Conservation (phyloP, 2,329 filamentous ascomycete genomes). For the Microdochium bolleyi region DNA sequence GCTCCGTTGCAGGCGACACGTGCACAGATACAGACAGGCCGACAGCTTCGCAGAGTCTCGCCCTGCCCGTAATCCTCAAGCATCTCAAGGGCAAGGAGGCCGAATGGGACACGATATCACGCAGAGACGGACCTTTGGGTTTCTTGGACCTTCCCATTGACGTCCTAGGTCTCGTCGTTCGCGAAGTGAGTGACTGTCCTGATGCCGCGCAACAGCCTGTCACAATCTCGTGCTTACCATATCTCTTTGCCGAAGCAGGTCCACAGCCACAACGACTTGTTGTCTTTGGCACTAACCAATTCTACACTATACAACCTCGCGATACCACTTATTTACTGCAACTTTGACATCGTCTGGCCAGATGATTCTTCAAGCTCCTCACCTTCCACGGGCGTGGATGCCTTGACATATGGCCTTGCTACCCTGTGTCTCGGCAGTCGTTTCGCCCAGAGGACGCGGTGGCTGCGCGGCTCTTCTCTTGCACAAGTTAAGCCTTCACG, state of each 20-base stretch:
- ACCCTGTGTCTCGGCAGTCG: constrained; percentile 64
- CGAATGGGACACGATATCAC: constrained; percentile 58
- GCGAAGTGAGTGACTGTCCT: constrained; percentile 50
- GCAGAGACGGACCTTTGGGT: constrained; percentile 48
- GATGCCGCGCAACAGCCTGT: not conserved
- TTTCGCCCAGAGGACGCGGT: constrained; percentile 30
- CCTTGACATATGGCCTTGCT: constrained; percentile 72
- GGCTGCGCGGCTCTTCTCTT: constrained; percentile 17
- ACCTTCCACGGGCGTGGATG: constrained; percentile 67
- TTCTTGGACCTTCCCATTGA: constrained; percentile 73
- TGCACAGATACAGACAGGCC: not conserved
- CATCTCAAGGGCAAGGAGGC: constrained; percentile 52
- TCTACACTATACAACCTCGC: constrained; percentile 69
- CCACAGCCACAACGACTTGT: constrained; percentile 75
- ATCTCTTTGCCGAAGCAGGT: constrained; percentile 38
- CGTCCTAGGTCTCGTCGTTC: constrained; percentile 69
- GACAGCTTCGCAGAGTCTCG: not conserved
- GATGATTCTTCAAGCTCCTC: constrained; percentile 58
- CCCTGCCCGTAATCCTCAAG: constrained; percentile 22
- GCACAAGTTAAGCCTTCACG: constrained; percentile 10
- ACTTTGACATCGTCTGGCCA: constrained; percentile 85
- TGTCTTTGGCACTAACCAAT: constrained; percentile 68
- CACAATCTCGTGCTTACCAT: not conserved
- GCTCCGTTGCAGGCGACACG: not conserved
- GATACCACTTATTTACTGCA: constrained; percentile 72